Conservation (phyloP, 2,329 filamentous ascomycete genomes). For the Botryosphaeria agaves region DNA sequence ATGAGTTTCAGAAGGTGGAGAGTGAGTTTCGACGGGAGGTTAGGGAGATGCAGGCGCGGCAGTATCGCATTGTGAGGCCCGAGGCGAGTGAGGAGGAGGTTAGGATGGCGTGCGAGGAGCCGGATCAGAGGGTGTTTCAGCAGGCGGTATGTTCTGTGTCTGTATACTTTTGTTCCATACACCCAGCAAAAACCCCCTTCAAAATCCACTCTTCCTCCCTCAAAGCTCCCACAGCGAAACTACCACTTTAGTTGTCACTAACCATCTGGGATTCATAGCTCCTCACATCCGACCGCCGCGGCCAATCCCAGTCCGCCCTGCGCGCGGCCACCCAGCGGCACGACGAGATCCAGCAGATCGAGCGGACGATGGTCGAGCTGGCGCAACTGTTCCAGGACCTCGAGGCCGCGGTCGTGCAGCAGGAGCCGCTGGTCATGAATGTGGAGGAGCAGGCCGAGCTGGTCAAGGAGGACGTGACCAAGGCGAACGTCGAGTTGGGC, state of each 20-base stretch:
- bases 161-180: too few relatives aligned
- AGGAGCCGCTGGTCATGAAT: slow-evolving; percentile 61
- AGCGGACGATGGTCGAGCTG: slow-evolving; percentile 75
- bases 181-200: too few relatives aligned
- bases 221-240: too few relatives aligned
- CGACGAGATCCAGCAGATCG: slow-evolving; percentile 78
- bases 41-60: slow-evolving; percentile 68
- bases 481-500: slow-evolving; percentile 70
- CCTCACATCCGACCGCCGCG: slow-evolving; percentile 62
- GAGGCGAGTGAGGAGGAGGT: slow-evolving; percentile 68
- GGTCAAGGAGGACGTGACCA: slow-evolving; percentile 65
- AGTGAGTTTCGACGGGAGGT: slow-evolving; percentile 63
- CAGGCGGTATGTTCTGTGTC: slow-evolving; percentile 53
- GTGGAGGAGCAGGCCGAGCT: slow-evolving; percentile 83
- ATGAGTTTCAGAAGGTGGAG: slow-evolving; percentile 67
- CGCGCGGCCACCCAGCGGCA: slow-evolving; percentile 70
- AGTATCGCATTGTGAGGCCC: slow-evolving; percentile 78
- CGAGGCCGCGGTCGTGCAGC: slow-evolving; percentile 69
- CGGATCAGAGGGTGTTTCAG: slow-evolving; percentile 68
- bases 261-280: slow-evolving; percentile 28
- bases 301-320: slow-evolving; percentile 64
- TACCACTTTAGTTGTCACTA: too few relatives aligned
- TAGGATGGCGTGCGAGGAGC: slow-evolving; percentile 52
- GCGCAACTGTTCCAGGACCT: slow-evolving; percentile 80
- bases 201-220: too few relatives aligned